Conservation (phyloP, 441 rosid species). For the Brassica hybrid region DNA sequence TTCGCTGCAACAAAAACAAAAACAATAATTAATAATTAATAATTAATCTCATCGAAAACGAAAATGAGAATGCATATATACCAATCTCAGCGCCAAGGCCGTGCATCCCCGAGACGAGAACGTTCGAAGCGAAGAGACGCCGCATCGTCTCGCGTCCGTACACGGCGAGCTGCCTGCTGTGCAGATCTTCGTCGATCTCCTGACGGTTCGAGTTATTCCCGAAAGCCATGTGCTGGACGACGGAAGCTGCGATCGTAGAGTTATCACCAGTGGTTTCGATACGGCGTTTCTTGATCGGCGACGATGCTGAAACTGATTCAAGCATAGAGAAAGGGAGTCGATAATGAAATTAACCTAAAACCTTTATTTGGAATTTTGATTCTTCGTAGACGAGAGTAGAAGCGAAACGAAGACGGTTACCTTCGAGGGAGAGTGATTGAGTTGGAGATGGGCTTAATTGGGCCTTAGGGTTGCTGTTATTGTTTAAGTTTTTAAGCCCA, state of each 20-base stretch:
- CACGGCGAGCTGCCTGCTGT: constrained; percentile 95
- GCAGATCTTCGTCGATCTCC: constrained; percentile 93
- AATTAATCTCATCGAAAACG: background rate
- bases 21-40: background rate
- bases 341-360: background rate
- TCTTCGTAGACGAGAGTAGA: background rate
- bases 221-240: constrained; percentile 59
- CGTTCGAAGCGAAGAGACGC: constrained; percentile 76
- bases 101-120: constrained; percentile 84
- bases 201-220: constrained; percentile 57
- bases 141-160: constrained; percentile 96
- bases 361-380: background rate
- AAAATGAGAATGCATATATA: constrained; percentile 27
- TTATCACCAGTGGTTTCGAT: constrained; percentile 33
- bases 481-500: background rate
- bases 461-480: background rate
- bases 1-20: constrained; percentile 56
- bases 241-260: constrained; percentile 31
- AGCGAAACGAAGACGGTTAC: background rate
- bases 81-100: constrained; percentile 96
- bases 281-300: constrained; percentile 58
- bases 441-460: background rate
- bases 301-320: constrained; percentile 32
- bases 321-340: background rate
- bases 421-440: background rate